These are phyloP conservation scores for Nasturtium officinale DNA, from an alignment of 345 rosid species.

Conservation along the genomic window DNA sequence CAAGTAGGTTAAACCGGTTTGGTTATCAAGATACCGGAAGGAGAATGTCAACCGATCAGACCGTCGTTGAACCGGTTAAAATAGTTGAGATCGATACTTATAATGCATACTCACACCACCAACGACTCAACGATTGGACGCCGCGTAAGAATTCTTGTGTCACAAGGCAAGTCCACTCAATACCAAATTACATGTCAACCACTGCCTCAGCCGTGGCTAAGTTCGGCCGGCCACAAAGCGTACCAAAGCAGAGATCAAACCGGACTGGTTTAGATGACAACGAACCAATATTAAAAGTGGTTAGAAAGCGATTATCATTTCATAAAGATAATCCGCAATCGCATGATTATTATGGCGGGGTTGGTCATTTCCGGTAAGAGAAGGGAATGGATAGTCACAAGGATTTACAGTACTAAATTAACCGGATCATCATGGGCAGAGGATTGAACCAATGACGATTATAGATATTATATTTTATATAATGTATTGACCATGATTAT, in stretches of 20 bases:
- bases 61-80: constrained; percentile 59
- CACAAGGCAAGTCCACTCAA: constrained; percentile 24
- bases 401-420: neutral
- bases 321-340: constrained; percentile 18
- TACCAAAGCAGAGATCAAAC: constrained; percentile 60
- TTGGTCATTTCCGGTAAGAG: constrained; percentile 11
- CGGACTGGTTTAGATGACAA: neutral
- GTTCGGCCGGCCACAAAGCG: constrained; percentile 59
- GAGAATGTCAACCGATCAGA: constrained; percentile 63
- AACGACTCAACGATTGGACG: constrained; percentile 32
- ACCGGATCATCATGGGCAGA: neutral
- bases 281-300: constrained; percentile 17
- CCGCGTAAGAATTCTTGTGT: constrained; percentile 14
- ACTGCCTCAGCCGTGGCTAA: constrained; percentile 72
- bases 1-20: constrained; percentile 43
- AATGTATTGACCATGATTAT: neutral
- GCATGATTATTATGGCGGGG: neutral
- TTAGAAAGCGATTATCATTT: constrained; percentile 35
- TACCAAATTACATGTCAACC: constrained; percentile 79
- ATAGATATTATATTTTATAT: neutral
- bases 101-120: constrained; percentile 38
- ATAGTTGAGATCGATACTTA: constrained; percentile 70
- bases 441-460: neutral
- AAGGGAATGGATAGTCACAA: neutral
- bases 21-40: constrained; percentile 43